Evolutionary conservation across 148 eudicot genomes (phyloP), one percentile per base, ranked within the genome.

Genomic region (Spergularia bocconei): DNA sequence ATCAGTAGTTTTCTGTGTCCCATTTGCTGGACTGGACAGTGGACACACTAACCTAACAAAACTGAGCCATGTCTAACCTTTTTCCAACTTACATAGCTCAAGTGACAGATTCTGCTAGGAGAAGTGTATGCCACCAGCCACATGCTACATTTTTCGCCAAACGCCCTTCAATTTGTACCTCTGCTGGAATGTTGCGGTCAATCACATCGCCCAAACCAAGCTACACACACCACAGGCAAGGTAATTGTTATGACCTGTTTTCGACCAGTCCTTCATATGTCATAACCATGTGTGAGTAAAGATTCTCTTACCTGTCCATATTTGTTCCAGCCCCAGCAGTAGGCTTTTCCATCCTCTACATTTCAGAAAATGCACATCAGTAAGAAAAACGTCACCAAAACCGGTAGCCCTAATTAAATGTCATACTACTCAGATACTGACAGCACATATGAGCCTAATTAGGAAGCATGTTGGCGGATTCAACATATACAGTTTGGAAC

Each of bases 271-370:
- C 2, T 29, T 29, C 11, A 6, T 16, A 6, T 38, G 15, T 8
- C 15, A 11, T 48, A 39, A 23, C 23, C 59, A n/a, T 44, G 16
- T 17, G 13, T 48, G 73, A 41, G 44, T 13, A 9, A 20, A 48
- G 13, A 25, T 14, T 44, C 57, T 15, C 44, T 58, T 85, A 94
- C 98, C 98, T 95, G 99, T 29, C 99, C 99, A 82, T 95, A 95
- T 80, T 95, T 95, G 90, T 95, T 95, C 99, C 99, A 95, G n/a
- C 99, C 99, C 99, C 99, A 95, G 82, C 94, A 85, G 82, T 90
- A 95, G 39, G 87, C 86, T 80, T 91, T 87, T 1, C 91, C 96
- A 62, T 87, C 88, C 44, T 87, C 99, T 94, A 53, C 81, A 88
- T 16, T 29, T 6, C 5, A 44, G 56, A 74, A 73, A 68, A 44